Conservation (phyloP, 768 basidiomycete genomes). For the Boletus rubescentipes region DNA sequence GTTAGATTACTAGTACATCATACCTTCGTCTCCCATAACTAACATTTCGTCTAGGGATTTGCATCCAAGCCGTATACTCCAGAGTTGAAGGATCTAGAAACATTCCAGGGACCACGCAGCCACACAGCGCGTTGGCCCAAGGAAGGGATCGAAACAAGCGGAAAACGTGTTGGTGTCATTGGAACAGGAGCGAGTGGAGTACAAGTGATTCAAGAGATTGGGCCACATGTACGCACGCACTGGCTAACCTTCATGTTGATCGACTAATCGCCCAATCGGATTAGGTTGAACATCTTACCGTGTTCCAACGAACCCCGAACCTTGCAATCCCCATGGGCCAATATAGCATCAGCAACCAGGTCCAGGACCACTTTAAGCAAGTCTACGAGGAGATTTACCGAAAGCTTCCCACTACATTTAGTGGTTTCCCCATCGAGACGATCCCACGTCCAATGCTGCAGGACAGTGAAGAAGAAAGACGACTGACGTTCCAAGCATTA, state of each 20-base stretch:
- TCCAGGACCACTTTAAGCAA: slow-evolving; percentile 12
- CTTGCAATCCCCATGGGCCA: slow-evolving; percentile 14
- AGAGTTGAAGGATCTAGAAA: slow-evolving; percentile 6
- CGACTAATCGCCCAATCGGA: neutral
- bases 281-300: slow-evolving; percentile 7
- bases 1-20: neutral
- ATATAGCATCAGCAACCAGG: slow-evolving; percentile 4
- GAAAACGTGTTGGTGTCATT: slow-evolving; percentile 17
- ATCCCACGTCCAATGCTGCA: slow-evolving; percentile 9
- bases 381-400: slow-evolving; percentile 5
- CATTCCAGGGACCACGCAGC: slow-evolving; percentile 7
- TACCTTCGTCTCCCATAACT: neutral
- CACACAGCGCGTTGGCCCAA: slow-evolving; percentile 17
- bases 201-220: slow-evolving; percentile 16
- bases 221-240: slow-evolving; percentile 1
- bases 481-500: slow-evolving; percentile 1
- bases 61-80: slow-evolving; percentile 13
- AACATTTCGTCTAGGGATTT: neutral
- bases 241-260: neutral
- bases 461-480: slow-evolving; percentile 12
- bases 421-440: neutral
- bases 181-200: slow-evolving; percentile 18
- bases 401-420: slow-evolving; percentile 3
- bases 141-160: slow-evolving; percentile 10
- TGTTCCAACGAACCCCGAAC: slow-evolving; percentile 20